Conservation (phyloP, 1,284 basidiomycete species). For the Ganoderma lingzhi region DNA sequence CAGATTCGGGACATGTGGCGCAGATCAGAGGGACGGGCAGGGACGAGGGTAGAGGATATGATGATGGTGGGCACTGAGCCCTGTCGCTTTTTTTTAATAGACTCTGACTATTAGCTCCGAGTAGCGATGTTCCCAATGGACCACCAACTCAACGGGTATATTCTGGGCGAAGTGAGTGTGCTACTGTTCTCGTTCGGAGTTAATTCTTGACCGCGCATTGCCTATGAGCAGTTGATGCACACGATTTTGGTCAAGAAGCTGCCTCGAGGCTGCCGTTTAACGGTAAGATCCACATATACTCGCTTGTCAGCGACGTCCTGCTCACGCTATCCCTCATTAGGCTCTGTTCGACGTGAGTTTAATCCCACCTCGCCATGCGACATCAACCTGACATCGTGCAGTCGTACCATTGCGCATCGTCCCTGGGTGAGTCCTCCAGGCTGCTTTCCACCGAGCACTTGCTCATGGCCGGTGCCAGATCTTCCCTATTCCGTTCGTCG, state of each 20-base stretch:
- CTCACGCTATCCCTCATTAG: conserved; percentile 44
- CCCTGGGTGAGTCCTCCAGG: conserved; percentile 53
- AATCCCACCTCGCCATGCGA: conserved; percentile 17
- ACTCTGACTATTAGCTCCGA: not conserved
- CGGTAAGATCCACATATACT: conserved; percentile 51
- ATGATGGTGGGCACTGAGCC: conserved; percentile 55
- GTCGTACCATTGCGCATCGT: conserved; percentile 72
- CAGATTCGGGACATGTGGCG: conserved; percentile 86
- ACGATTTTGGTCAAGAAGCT: conserved; percentile 66
- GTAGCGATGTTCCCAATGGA: conserved; percentile 74
- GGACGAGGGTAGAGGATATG: conserved; percentile 68
- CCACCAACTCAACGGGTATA: conserved; percentile 70
- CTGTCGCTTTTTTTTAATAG: no score
- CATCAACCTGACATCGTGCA: conserved; percentile 32
- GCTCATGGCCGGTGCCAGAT: conserved; percentile 47
- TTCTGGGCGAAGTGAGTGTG: conserved; percentile 78
- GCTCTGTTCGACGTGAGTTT: conserved; percentile 68
- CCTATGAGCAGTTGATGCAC: conserved; percentile 60
- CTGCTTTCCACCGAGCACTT: not conserved
- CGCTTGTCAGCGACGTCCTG: no score
- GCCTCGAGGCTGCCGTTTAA: conserved; percentile 72
- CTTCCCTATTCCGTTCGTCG: conserved; percentile 63
- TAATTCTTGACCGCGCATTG: conserved; percentile 7
- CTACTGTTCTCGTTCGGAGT: not conserved
- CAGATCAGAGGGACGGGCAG: conserved; percentile 76